Evolutionary conservation across 1,139 yeast genomes (phyloP), one percentile per base, ranked within the genome.

Genomic region (Scheffersomyces stambukii): DNA sequence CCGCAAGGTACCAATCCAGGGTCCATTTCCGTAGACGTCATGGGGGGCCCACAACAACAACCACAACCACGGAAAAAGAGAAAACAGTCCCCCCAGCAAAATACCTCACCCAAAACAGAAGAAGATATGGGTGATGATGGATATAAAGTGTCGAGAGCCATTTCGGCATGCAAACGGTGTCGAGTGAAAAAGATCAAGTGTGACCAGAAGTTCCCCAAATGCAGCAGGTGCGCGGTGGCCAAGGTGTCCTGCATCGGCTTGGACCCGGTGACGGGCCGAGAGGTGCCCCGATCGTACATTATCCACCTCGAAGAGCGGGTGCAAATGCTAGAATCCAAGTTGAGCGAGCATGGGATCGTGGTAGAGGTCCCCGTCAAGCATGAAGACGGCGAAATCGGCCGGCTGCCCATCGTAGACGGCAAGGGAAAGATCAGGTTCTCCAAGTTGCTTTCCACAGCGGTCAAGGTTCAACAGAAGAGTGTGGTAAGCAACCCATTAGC

Each of bases 181-280:
- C 70, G 95, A 14, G 52, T 64, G 33, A 80, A 85, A 47, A 88
- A 88, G 54, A 75, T 85, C 32, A 77, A 78, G 46, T 88, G 96
- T 58, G 94, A 88, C 42, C 89, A 81, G 41, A 75, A 75, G 42
- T 81, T 83, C 51, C 95, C 95, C 1, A 73, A 77, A 30, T 88
- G 96, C 50, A 60, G 75, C 9, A 71, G 75, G 24, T 86, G 96
- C 55, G 66, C 63, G 16, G 77, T 75, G 43, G 80, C 82, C 11
- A 74, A 76, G 5, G 79, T 64, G 3, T 83, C 81, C 11, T 86
- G 96, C 55, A 77, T 85, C 13, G 88, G 94, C 0, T 55, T 84
- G 8, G 96, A 88, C 50, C 86, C 95, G 0, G 86, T 86, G 4
- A 83, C 95, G 0, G 95, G 95, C 0, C 61, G 95, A 33, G 88